Conservation (phyloP, 2,329 filamentous ascomycete species). For the Aspergillus quadrilineatus region DNA sequence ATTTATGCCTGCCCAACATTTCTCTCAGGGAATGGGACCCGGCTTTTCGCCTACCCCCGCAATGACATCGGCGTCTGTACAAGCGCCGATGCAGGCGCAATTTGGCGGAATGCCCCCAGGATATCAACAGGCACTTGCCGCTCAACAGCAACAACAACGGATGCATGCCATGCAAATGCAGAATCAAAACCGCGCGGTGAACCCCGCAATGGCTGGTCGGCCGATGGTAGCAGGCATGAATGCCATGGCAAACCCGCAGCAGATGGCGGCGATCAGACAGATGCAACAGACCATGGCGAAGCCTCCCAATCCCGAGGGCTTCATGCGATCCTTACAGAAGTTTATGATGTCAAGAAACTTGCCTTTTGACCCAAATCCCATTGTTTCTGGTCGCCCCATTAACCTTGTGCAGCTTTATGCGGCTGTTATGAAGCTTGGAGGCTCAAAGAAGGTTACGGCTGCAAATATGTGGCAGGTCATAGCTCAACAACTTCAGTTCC, state of each 20-base stretch:
- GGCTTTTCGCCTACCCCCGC: slow-evolving; percentile 44
- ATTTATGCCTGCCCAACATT: slow-evolving; percentile 58
- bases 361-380: slow-evolving; percentile 71
- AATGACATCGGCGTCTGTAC: slow-evolving; percentile 42
- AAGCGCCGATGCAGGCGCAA: slow-evolving; percentile 44
- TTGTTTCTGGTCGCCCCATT: slow-evolving; percentile 70
- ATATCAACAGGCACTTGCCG: slow-evolving; percentile 62
- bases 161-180: slow-evolving; percentile 83
- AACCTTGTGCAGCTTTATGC: slow-evolving; percentile 77
- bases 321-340: slow-evolving; percentile 72
- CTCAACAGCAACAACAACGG: slow-evolving; percentile 61
- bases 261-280: slow-evolving; percentile 51
- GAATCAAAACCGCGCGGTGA: slow-evolving; percentile 67
- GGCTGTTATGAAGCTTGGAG: slow-evolving; percentile 71
- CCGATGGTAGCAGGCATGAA: slow-evolving; percentile 37
- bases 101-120: slow-evolving; percentile 55
- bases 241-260: slow-evolving; percentile 38
- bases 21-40: slow-evolving; percentile 39
- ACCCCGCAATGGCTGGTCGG: slow-evolving; percentile 36
- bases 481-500: slow-evolving; percentile 62
- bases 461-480: slow-evolving; percentile 73
- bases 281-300: slow-evolving; percentile 46
- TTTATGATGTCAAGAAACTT: slow-evolving; percentile 75
- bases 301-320: slow-evolving; percentile 59
- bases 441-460: slow-evolving; percentile 70